Evolutionary conservation across 768 basidiomycete species (phyloP), one percentile per base, ranked within the genome.

Genomic region (Termitomyces sp.): DNA sequence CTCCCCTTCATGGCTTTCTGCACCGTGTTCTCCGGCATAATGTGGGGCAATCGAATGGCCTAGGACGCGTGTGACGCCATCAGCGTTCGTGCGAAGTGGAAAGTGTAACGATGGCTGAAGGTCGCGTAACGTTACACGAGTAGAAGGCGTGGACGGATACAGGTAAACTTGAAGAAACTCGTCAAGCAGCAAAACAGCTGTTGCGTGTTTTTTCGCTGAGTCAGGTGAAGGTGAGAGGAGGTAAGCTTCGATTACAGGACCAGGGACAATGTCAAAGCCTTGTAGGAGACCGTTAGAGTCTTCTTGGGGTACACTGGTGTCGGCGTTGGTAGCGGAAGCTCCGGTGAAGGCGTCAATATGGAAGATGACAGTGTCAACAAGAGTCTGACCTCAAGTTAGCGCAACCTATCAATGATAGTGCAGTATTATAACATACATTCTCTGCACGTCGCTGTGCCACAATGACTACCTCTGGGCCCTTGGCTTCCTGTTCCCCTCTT

Each of bases 341-440:
- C 91, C 91, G 0, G 88, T 93, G n/a, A 91, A 65, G 1, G 89
- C 87, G 62, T 93, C 81, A 35, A 94, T 73, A 54, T 91, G 88
- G 75, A 89, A 92, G 12, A 89, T 55, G 1, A 91, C 88, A 0
- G 89, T 91, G 61, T 89, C 87, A 8, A 84, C 79, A 46, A 86
- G 75, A 8, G 77, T 70, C 87, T 91, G 59, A 30, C 30, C 5
- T 4, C 18, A 44, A 48, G 48, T 57, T 35, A 66, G 35, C 32
- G 60, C 56, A 53, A 56, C 35, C 33, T n/a, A 47, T n/a, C 48
- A 4, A 40, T 36, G 35, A 35, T 16, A 38, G 47, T 23, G 58
- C 10, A 10, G n/a, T 8, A 10, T 43, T n/a, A 32, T 54, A 8
- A 73, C 84, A 38, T 64, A 89, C 89, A 62, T 89, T 88, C 49